Conservation (phyloP, 495 filamentous ascomycete species). For the Tirmania nivea region DNA sequence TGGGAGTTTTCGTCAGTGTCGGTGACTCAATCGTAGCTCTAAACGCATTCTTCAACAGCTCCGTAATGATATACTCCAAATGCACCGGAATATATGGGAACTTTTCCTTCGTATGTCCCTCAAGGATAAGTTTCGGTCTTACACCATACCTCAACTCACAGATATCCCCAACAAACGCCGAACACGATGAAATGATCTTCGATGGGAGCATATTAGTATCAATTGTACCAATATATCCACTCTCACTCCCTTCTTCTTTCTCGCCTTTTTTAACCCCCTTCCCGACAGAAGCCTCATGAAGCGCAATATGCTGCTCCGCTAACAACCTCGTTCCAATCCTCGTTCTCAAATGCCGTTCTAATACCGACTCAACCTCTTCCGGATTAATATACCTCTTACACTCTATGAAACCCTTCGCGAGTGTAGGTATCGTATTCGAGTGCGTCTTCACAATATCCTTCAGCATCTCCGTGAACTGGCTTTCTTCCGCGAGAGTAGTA, state of each 20-base stretch:
- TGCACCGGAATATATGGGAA: slow-evolving; percentile 91
- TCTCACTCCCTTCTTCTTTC: slow-evolving; percentile 29
- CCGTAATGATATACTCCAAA: slow-evolving; percentile 88
- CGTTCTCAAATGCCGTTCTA: slow-evolving; percentile 84
- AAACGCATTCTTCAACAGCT: slow-evolving; percentile 92
- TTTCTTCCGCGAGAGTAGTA: slow-evolving; percentile 66
- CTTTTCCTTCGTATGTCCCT: slow-evolving; percentile 55
- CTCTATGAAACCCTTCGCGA: slow-evolving; percentile 80
- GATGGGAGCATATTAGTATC: slow-evolving; percentile 78
- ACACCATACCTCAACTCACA: slow-evolving; percentile 92
- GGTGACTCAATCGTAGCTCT: slow-evolving; percentile 69
- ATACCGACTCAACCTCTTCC: slow-evolving; percentile 61
- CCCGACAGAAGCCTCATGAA: slow-evolving; percentile 38
- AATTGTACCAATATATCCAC: slow-evolving; percentile 84
- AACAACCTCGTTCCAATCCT: slow-evolving; percentile 86
- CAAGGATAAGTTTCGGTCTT: slow-evolving; percentile 56
- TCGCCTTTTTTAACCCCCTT: not conserved
- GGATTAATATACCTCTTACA: slow-evolving; percentile 69
- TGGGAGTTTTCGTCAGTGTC: slow-evolving; percentile 24
- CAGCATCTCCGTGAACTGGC: slow-evolving; percentile 71
- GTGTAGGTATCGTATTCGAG: slow-evolving; percentile 74
- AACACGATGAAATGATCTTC: slow-evolving; percentile 54
- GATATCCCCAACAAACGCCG: slow-evolving; percentile 78
- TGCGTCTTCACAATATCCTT: slow-evolving; percentile 87
- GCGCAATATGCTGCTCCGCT: slow-evolving; percentile 87